phyloP scores from a whole-genome alignment of 441 rosid species.

The Populus tomentosa region DNA sequence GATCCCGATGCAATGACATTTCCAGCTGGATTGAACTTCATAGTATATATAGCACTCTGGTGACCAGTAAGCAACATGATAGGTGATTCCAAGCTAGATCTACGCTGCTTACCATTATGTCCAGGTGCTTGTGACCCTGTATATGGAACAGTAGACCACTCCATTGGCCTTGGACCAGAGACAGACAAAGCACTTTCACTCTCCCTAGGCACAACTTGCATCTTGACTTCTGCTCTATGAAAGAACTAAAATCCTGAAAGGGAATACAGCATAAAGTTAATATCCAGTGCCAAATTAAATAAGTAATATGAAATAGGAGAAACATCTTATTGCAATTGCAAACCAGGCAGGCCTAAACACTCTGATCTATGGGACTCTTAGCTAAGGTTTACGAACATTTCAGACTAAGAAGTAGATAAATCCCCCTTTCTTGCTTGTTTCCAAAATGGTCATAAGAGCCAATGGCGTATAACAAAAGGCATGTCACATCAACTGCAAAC shows the following conservation, averaged over 20 bases:
- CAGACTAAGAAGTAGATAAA: not conserved
- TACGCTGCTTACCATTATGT: conserved; percentile 43
- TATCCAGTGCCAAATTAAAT: not conserved
- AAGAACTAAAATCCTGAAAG: conserved; percentile 19
- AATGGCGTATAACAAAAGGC: not conserved
- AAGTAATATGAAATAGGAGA: not conserved
- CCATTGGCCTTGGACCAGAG: conserved; percentile 86
- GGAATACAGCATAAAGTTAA: not conserved
- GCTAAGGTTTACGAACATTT: not conserved
- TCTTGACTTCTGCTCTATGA: not conserved
- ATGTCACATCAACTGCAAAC: not conserved
- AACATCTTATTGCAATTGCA: not conserved
- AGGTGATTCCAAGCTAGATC: no score
- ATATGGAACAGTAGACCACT: conserved; percentile 69
- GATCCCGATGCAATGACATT: conserved; percentile 52
- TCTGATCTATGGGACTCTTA: not conserved
- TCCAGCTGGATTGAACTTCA: no score
- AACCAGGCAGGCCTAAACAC: not conserved
- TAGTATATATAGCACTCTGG: no score
- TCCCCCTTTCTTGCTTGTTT: not conserved
- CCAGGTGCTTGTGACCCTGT: conserved; percentile 54
- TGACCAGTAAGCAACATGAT: no score
- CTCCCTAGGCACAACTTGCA: conserved; percentile 29
- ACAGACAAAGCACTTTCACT: conserved; percentile 48
- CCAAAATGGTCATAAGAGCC: not conserved